Evolutionary conservation across 495 filamentous ascomycete species (phyloP).

Genomic region (Cercophora sp.): DNA sequence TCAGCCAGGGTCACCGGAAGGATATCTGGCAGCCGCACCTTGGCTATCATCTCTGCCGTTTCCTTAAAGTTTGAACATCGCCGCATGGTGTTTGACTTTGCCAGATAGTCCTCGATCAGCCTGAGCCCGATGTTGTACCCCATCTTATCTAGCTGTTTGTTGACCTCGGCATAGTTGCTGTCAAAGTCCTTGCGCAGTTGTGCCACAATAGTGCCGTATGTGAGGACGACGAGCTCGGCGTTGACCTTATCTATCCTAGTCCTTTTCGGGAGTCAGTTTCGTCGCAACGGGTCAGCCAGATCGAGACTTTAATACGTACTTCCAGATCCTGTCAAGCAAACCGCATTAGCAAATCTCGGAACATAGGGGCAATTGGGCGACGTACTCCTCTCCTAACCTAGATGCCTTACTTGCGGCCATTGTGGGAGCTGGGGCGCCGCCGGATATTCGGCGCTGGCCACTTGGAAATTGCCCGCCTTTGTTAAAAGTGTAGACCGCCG

Average conservation of each 20-base stretch:
- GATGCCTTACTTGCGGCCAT: constrained; percentile 89
- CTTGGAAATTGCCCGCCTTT: too few species aligned
- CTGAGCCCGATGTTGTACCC: constrained; percentile 97
- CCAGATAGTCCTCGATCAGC: constrained; percentile 95
- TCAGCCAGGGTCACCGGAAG: not conserved
- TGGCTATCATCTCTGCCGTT: constrained; percentile 93
- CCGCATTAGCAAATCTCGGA: constrained; percentile 5
- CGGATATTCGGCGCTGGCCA: too few species aligned
- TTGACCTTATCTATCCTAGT: constrained; percentile 69
- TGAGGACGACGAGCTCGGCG: constrained; percentile 93
- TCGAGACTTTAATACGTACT: constrained; percentile 58
- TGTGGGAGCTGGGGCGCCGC: not conserved
- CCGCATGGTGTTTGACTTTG: constrained; percentile 78
- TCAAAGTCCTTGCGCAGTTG: constrained; percentile 96
- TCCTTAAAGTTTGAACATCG: constrained; percentile 90
- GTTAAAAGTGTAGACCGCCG: too few species aligned
- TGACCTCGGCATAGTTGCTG: constrained; percentile 86
- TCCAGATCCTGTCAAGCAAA: constrained; percentile 86
- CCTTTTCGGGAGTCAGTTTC: constrained; percentile 31
- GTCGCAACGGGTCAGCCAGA: not conserved
- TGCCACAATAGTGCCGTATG: constrained; percentile 95
- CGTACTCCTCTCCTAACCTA: constrained; percentile 96
- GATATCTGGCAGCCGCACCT: too few species aligned
- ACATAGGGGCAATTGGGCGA: constrained; percentile 13
- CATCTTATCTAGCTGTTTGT: constrained; percentile 98